These are phyloP conservation scores for Russula sp. DNA, from an alignment of 768 basidiomycete genomes.

Conservation along the genomic window DNA sequence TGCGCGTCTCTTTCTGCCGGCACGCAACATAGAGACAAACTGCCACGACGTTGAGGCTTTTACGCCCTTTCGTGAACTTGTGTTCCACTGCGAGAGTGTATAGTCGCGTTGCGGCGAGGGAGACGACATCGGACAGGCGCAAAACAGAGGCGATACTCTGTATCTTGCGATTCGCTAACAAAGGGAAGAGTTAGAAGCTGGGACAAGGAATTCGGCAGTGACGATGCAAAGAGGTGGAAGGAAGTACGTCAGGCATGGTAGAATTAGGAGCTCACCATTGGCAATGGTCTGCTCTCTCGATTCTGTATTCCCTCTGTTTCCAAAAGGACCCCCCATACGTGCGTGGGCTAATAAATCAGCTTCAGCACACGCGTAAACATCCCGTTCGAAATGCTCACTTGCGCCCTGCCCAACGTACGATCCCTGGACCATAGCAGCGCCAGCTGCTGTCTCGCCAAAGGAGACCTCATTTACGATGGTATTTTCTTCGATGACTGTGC, in stretches of 20 bases:
- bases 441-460: slow-evolving; percentile 89
- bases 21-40: slow-evolving; percentile 95
- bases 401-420: slow-evolving; percentile 87
- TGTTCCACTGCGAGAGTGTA: slow-evolving; percentile 93
- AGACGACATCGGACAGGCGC: slow-evolving; percentile 72
- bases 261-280: slow-evolving; percentile 52
- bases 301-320: slow-evolving; percentile 71
- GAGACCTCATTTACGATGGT: slow-evolving; percentile 90
- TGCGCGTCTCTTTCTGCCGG: slow-evolving; percentile 81
- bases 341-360: slow-evolving; percentile 55
- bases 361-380: neutral
- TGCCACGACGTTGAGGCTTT: slow-evolving; percentile 89
- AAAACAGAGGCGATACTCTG: slow-evolving; percentile 74
- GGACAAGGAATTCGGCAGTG: neutral
- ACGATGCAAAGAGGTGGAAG: neutral
- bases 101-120: slow-evolving; percentile 74
- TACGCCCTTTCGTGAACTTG: slow-evolving; percentile 90
- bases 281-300: slow-evolving; percentile 88
- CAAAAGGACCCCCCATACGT: slow-evolving; percentile 75
- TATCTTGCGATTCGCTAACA: slow-evolving; percentile 73
- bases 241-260: too few species aligned
- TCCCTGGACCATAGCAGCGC: slow-evolving; percentile 94
- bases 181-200: neutral
- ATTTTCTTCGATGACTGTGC: slow-evolving; percentile 89
- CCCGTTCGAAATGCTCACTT: slow-evolving; percentile 48